Evolutionary conservation across 2,329 filamentous ascomycete genomes (phyloP).

Genomic region (Trichoderma atrobrunneum): DNA sequence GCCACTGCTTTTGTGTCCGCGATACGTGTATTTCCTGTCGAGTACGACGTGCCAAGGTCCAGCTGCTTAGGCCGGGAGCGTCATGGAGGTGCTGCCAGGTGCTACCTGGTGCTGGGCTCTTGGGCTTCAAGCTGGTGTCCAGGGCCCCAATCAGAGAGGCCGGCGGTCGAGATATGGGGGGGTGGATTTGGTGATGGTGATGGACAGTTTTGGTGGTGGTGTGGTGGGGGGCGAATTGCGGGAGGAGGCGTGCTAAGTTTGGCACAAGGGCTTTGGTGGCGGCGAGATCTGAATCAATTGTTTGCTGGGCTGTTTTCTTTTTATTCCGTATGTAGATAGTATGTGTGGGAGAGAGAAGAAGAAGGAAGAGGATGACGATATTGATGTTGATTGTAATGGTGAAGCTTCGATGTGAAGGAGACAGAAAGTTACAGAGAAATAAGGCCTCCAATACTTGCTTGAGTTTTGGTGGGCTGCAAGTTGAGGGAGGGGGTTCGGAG

Average conservation of each 20-base stretch:
- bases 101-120: background rate
- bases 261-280: background rate
- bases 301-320: background rate
- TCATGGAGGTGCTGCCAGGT: constrained; percentile 3
- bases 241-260: background rate
- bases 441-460: background rate
- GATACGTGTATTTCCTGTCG: background rate
- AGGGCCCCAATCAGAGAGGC: background rate
- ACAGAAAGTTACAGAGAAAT: background rate
- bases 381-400: background rate
- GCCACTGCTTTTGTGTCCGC: background rate
- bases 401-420: background rate
- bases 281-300: background rate
- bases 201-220: background rate
- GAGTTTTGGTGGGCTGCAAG: background rate
- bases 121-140: background rate
- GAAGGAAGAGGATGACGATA: background rate
- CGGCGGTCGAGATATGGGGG: background rate
- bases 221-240: constrained; percentile 11
- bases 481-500: background rate
- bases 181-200: background rate
- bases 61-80: background rate
- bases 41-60: background rate
- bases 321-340: background rate
- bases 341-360: background rate